Evolutionary conservation across 768 basidiomycete genomes (phyloP), one percentile per base, ranked within the genome.

Genomic region (Lactifluus subvellereus): DNA sequence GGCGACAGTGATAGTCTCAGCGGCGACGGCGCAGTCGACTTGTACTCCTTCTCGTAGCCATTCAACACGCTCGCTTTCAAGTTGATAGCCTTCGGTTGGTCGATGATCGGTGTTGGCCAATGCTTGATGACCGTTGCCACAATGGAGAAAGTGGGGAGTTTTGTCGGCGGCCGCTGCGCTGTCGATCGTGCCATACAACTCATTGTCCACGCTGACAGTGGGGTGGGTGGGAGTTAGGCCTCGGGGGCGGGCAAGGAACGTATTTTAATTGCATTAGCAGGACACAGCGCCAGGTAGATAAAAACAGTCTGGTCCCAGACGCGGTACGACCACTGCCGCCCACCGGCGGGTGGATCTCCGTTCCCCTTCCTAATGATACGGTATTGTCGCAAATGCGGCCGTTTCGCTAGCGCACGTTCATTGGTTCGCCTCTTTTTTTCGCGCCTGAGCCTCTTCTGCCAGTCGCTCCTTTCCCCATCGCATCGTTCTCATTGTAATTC

Each of bases 71-170:
- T 71, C n/a, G 57, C 79, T 59, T 79, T 79, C 42, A 88, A 87
- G 0, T 88, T 91, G 56, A 27, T 27, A 27, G 27, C 27, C 27
- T 27, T 40, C 13, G 82, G 77, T 69, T 84, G 84, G 33, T 30
- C 57, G 72, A 72, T 66, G 74, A 72, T 59, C 70, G 71, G 54
- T 51, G 78, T 71, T 18, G 85, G 82, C 89, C 89, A 88, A 65
- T 89, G 76, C 71, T 84, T 86, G 67, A 90, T 77, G 84, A 89
- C 88, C 59, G 73, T 71, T 0, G 67, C 16, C 6, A 54, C 57
- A 48, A 61, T 33, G 16, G 66, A 55, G 50, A 66, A 56, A 16
- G 32, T 32, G 50, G 58, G 60, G 45, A 51, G 27, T 11, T 33
- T 52, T 27, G 55, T 37, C 13, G 60, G 22, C 9, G 58, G 10